Conservation (phyloP, 176 grass and related monocot genomes). For the Lolium rigidum region DNA sequence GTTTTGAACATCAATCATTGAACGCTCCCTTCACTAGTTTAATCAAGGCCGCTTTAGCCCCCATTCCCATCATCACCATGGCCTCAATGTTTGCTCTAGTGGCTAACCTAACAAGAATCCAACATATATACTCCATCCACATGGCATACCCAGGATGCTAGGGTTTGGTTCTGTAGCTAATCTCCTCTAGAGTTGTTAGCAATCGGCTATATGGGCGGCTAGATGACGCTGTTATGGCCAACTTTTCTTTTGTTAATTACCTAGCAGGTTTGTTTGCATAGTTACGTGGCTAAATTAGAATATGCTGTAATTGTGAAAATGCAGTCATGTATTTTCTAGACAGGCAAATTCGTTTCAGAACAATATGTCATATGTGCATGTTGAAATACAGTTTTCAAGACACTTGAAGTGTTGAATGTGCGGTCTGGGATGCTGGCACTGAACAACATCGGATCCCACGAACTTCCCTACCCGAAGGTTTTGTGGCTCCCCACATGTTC, state of each 20-base stretch:
- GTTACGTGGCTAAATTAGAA: background rate
- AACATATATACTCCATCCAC: conserved; percentile 29
- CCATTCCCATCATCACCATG: conserved; percentile 28
- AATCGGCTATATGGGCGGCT: background rate
- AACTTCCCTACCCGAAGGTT: background rate
- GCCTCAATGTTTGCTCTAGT: conserved; percentile 16
- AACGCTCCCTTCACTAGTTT: conserved; percentile 24
- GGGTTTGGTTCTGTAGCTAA: background rate
- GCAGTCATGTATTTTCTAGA: background rate
- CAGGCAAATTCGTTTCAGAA: background rate
- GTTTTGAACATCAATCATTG: conserved; percentile 45
- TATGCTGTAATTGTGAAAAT: background rate
- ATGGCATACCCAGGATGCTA: conserved; percentile 10
- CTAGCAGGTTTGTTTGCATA: background rate
- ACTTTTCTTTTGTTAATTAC: background rate
- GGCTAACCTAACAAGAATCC: conserved; percentile 49
- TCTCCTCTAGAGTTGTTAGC: background rate
- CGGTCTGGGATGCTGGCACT: background rate
- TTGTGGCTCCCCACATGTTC: background rate
- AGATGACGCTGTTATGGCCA: background rate
- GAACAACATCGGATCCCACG: background rate
- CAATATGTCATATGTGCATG: background rate
- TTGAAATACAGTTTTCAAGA: background rate
- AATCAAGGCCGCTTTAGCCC: conserved; percentile 28
- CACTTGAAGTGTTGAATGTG: background rate